Evolutionary conservation across 2,329 filamentous ascomycete genomes (phyloP), one percentile per base, ranked within the genome.

Genomic region (Thelonectria olida): DNA sequence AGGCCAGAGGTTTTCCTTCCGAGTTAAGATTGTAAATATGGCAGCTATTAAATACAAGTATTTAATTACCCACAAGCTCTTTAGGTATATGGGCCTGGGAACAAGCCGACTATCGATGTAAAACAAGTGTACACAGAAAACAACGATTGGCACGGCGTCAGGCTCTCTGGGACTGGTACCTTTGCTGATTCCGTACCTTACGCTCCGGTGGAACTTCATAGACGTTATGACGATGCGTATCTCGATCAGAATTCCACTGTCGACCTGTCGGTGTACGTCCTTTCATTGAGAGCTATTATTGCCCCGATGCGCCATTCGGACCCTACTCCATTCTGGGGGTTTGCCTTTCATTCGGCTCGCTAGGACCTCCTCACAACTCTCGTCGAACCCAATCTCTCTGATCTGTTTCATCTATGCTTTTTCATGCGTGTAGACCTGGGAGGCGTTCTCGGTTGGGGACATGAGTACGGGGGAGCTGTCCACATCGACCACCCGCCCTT

Each of bases 291-390:
- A 22, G 13, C 19, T 12, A 42, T 59, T 4, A 31, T 59, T 17
- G n/a, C 42, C 1, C 54, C 50, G 6, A 34, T 27, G 6, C 36
- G 41, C 4, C n/a, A 22, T 17, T 57, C 25, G 15, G 48, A 57
- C n/a, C 42, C 44, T 10, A 12, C 27, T n/a, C 50, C 60, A 5
- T 59, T 52, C 9, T 62, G 62, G 31, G 62, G 62, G 1, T 61
- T 52, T n/a, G 58, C 27, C 6, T 64, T 64, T 9, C 62, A 64
- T 31, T 41, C 62, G 13, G 41, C 58, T 23, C 62, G 62, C 17
- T 64, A 54, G 62, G 36, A 54, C 2, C 47, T 64, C 17, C 47
- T 62, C 10, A 23, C 39, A 3, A 12, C n/a, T 3, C 17, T 62
- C 22, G 47, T 58, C 9, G 23, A 52, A 7, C 58, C 62, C 1